Conservation (phyloP, 2,329 filamentous ascomycete species). For the Pezicula radicicola region DNA sequence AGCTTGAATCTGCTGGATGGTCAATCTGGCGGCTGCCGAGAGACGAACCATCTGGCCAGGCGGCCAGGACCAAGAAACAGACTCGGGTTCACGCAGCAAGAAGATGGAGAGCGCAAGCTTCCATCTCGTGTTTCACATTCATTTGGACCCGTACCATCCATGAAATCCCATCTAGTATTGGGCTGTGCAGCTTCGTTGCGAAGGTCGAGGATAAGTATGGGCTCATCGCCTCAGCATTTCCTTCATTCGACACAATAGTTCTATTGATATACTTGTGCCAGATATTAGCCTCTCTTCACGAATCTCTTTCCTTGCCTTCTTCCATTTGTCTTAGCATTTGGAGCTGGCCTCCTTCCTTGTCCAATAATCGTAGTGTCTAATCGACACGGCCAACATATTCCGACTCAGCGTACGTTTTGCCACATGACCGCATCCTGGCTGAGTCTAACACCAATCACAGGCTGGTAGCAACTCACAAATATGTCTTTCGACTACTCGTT, state of each 20-base stretch:
- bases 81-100: slow-evolving; percentile 10
- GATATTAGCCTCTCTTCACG: slow-evolving; percentile 26
- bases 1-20: slow-evolving; percentile 1
- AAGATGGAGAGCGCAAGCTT: slow-evolving; percentile 9
- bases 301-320: slow-evolving; percentile 23
- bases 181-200: slow-evolving; percentile 17
- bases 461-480: slow-evolving; percentile 48
- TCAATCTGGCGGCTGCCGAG: slow-evolving; percentile 22
- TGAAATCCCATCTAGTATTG: slow-evolving; percentile 21
- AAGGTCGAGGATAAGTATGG: slow-evolving; percentile 27
- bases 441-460: slow-evolving; percentile 31
- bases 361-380: slow-evolving; percentile 25
- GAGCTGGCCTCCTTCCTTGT: slow-evolving; percentile 28
- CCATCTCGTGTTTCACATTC: slow-evolving; percentile 26
- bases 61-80: slow-evolving; percentile 31
- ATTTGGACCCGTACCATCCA: slow-evolving; percentile 15
- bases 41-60: slow-evolving; percentile 27
- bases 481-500: slow-evolving; percentile 61
- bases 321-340: slow-evolving; percentile 16
- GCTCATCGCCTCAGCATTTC: slow-evolving; percentile 16
- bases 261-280: slow-evolving; percentile 17
- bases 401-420: slow-evolving; percentile 18
- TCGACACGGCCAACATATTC: slow-evolving; percentile 14
- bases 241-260: slow-evolving; percentile 15
- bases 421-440: slow-evolving; percentile 1